Evolutionary conservation across 805 yeast species (phyloP).

Genomic region (Suhomyces kilbournensis): DNA sequence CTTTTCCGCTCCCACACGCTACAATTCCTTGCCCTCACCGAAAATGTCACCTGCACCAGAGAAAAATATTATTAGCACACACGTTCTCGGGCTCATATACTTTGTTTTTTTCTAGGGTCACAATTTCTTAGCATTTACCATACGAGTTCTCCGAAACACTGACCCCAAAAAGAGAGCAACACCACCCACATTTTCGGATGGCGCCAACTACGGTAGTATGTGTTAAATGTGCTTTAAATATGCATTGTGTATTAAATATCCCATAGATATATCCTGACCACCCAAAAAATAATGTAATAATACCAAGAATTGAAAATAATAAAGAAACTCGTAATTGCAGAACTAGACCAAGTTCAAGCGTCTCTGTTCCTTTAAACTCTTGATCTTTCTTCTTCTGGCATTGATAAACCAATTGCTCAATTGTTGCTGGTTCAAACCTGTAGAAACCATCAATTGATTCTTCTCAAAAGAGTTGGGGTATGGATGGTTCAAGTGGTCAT

Average conservation of each 20-base stretch:
- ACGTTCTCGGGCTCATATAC: background rate
- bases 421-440: slow-evolving; percentile 80
- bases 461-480: slow-evolving; percentile 83
- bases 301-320: background rate
- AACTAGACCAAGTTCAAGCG: slow-evolving; percentile 9
- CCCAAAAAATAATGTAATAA: background rate
- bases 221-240: background rate
- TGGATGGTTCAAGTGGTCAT: slow-evolving; percentile 73
- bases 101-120: background rate
- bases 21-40: background rate
- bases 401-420: slow-evolving; percentile 86
- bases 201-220: background rate
- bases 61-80: background rate
- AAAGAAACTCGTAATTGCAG: background rate
- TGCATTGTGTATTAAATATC: background rate
- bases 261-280: slow-evolving; percentile 1
- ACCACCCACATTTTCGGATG: background rate
- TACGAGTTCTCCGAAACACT: background rate
- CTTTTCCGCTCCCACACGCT: background rate
- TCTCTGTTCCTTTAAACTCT: slow-evolving; percentile 42
- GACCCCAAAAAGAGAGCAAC: background rate
- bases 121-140: background rate
- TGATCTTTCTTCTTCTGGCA: slow-evolving; percentile 75
- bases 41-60: background rate
- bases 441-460: slow-evolving; percentile 60